Conservation (phyloP, 73 alveolate genomes). For the Paramecium tetraurelia region DNA sequence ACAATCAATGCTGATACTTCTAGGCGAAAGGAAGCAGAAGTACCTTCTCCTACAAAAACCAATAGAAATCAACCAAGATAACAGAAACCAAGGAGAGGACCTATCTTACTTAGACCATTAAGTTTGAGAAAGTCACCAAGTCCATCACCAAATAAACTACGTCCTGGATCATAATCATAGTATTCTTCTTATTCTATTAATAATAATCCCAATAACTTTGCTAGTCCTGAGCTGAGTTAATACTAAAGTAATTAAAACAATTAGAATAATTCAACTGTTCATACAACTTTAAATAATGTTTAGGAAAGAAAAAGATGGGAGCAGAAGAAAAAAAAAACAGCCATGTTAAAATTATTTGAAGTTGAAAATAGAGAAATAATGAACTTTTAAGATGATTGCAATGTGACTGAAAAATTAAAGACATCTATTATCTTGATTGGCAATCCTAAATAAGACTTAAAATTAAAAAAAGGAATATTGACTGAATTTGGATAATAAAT, state of each 20-base stretch:
- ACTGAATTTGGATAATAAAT: slow-evolving; percentile 52
- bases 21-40: slow-evolving; percentile 14
- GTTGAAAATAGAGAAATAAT: background rate
- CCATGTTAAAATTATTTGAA: slow-evolving; percentile 24
- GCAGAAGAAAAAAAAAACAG: background rate
- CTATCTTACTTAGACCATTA: background rate
- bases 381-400: background rate
- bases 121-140: slow-evolving; percentile 4
- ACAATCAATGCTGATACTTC: slow-evolving; percentile 41
- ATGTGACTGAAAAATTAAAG: slow-evolving; percentile 47
- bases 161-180: background rate
- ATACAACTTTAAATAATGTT: background rate
- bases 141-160: background rate
- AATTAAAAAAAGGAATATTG: background rate
- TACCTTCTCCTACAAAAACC: background rate
- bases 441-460: slow-evolving; percentile 26
- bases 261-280: background rate
- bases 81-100: background rate
- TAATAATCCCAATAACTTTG: background rate
- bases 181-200: background rate
- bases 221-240: background rate
- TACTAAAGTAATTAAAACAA: background rate
- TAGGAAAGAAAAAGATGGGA: background rate
- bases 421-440: slow-evolving; percentile 38
- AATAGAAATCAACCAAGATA: background rate